Percentiles rank a stretch among this genome's conserved stretches.
phyloP scores from a whole-genome alignment of 2,329 filamentous ascomycete species.

The Colletotrichum euphorbiae region DNA sequence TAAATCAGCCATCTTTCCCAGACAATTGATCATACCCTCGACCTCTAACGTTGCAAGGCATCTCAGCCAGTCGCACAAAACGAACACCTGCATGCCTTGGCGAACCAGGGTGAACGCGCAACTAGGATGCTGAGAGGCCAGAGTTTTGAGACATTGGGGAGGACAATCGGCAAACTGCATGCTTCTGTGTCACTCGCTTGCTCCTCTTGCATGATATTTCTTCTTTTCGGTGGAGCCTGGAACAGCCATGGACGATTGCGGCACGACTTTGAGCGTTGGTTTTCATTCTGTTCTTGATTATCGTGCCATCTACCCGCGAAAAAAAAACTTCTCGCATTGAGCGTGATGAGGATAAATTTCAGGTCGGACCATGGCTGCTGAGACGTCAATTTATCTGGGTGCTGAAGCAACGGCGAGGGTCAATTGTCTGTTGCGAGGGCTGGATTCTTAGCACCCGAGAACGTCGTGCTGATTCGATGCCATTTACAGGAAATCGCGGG shows the following conservation, averaged over 20 bases:
- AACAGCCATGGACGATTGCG: constrained; percentile 3
- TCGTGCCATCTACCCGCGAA: no score
- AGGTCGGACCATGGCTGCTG: no score
- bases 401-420: no score
- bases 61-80: background rate
- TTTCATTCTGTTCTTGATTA: background rate
- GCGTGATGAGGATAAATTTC: no score
- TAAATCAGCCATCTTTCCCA: background rate
- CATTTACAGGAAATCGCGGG: no score
- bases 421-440: no score
- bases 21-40: constrained; percentile 6
- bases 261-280: background rate
- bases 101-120: background rate
- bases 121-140: background rate
- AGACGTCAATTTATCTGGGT: no score
- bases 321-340: no score
- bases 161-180: constrained; percentile 17
- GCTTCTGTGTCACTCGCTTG: constrained; percentile 1
- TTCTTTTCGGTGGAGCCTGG: background rate
- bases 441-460: no score
- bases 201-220: background rate
- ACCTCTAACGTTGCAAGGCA: background rate
- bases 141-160: constrained; percentile 1
- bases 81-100: background rate
- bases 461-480: no score